phyloP scores from a whole-genome alignment of 306 rosid genomes.

The Medicago arabica region DNA sequence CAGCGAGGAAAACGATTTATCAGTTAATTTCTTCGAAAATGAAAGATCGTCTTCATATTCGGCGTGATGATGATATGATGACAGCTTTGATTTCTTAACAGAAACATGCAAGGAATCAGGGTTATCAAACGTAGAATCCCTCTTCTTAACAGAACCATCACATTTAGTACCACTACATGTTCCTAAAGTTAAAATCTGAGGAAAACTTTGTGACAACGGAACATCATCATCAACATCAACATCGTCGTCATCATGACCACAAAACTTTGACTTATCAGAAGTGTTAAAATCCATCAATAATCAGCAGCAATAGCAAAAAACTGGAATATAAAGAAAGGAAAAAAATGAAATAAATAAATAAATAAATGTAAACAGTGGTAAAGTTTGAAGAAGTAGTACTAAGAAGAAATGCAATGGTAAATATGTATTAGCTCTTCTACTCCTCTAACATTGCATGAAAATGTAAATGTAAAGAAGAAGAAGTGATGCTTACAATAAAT shows the following conservation, averaged over 20 bases:
- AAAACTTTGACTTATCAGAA: not conserved
- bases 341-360: too few species aligned
- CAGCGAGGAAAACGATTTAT: not conserved
- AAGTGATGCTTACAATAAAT: too few species aligned
- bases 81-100: not conserved
- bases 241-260: not conserved
- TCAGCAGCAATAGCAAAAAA: too few species aligned
- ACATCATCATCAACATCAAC: not conserved
- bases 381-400: too few species aligned
- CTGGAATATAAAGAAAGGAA: too few species aligned
- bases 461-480: too few species aligned
- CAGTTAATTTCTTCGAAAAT: not conserved
- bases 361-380: too few species aligned
- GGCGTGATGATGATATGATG: not conserved
- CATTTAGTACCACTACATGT: not conserved
- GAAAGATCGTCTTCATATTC: not conserved
- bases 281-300: too few species aligned
- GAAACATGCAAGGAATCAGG: not conserved
- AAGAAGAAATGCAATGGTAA: too few species aligned
- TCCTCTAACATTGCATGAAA: too few species aligned
- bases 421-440: too few species aligned
- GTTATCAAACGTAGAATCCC: not conserved
- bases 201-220: not conserved
- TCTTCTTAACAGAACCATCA: not conserved
- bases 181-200: not conserved